Conservation (phyloP, 768 basidiomycete genomes). For the Kwoniella pini region DNA sequence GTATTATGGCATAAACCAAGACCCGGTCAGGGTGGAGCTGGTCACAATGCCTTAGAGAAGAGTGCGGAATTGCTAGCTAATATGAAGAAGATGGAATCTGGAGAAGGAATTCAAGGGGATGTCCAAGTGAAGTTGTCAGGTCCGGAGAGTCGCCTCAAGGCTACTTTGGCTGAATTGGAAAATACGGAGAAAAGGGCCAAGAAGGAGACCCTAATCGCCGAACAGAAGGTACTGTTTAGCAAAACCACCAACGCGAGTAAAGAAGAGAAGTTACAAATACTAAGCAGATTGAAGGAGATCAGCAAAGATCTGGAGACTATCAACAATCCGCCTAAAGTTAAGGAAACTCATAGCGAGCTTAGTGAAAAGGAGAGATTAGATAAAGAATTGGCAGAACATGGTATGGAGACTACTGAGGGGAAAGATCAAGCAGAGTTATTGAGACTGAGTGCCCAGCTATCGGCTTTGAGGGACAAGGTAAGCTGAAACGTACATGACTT, state of each 20-base stretch:
- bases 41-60: conserved; percentile 75
- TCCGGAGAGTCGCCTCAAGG: conserved; percentile 55
- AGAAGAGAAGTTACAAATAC: conserved; percentile 73
- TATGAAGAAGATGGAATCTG: conserved; percentile 54
- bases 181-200: conserved; percentile 60
- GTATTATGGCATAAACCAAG: conserved; percentile 93
- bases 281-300: conserved; percentile 72
- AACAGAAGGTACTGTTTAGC: conserved; percentile 83
- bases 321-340: conserved; percentile 36
- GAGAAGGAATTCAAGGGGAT: conserved; percentile 33
- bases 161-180: conserved; percentile 40
- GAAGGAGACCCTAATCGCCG: conserved; percentile 68
- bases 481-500: conserved; percentile 48
- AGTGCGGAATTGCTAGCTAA: conserved; percentile 75
- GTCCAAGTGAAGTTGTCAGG: conserved; percentile 48
- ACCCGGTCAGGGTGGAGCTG: conserved; percentile 82
- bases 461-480: conserved; percentile 57
- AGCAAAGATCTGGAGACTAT: conserved; percentile 73
- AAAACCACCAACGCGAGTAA: conserved; percentile 65
- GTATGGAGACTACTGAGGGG: conserved; percentile 57
- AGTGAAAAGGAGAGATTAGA: conserved; percentile 60
- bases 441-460: conserved; percentile 39
- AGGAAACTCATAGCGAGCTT: conserved; percentile 34
- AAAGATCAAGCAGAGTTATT: conserved; percentile 47
- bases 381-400: conserved; percentile 71